phyloP scores from a whole-genome alignment of 352 stramenopile species.

The Pythium aquatile region DNA sequence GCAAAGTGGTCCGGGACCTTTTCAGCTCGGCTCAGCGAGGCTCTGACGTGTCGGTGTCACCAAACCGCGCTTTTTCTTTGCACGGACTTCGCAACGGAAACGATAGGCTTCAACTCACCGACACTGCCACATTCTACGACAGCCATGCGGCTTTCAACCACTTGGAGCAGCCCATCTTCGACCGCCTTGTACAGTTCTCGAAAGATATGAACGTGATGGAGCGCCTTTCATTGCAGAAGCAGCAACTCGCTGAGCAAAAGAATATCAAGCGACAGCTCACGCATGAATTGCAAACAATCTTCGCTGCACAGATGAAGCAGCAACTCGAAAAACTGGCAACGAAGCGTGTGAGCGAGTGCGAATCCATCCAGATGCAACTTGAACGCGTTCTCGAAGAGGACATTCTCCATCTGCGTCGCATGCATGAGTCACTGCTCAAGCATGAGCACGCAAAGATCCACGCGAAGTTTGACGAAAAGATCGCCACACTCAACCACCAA shows the following conservation, averaged over 20 bases:
- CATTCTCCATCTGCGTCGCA: constrained; percentile 56
- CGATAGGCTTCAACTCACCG: constrained; percentile 63
- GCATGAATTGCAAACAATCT: constrained; percentile 50
- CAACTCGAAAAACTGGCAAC: constrained; percentile 44
- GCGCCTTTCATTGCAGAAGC: constrained; percentile 40
- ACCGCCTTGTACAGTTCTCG: constrained; percentile 60
- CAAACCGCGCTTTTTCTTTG: constrained; percentile 56
- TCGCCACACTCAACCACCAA: constrained; percentile 33
- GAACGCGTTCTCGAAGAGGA: constrained; percentile 56
- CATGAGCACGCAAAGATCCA: constrained; percentile 64
- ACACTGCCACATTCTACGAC: constrained; percentile 62
- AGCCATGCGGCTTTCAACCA: constrained; percentile 58
- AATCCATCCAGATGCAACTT: constrained; percentile 43
- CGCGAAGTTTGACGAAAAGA: constrained; percentile 57
- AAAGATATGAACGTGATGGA: constrained; percentile 68
- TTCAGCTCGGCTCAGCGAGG: constrained; percentile 32
- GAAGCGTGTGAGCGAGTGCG: constrained; percentile 34
- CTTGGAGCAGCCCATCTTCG: constrained; percentile 64
- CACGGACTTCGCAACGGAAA: constrained; percentile 30
- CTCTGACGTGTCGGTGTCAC: constrained; percentile 24
- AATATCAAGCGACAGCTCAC: constrained; percentile 48
- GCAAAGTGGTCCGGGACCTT: constrained; percentile 50
- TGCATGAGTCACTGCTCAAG: constrained; percentile 54
- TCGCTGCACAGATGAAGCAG: constrained; percentile 38
- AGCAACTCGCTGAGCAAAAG: constrained; percentile 51